phyloP scores from a whole-genome alignment of 208 protist species.

The Trypanosomatidae sp. region DNA sequence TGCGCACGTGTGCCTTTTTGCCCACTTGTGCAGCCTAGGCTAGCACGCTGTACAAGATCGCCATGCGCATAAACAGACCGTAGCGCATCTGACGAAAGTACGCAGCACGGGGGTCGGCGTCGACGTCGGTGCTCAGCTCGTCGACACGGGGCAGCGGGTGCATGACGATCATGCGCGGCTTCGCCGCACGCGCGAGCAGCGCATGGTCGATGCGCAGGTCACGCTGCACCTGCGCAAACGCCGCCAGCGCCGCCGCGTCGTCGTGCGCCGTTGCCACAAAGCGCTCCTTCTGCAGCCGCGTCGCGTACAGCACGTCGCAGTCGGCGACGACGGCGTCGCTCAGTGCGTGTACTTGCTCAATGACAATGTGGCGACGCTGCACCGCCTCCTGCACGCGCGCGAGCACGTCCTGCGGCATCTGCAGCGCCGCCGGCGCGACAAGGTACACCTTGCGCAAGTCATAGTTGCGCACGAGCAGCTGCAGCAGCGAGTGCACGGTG shows the following conservation, averaged over 20 bases:
- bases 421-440: constrained; percentile 76
- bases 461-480: constrained; percentile 86
- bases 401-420: constrained; percentile 85
- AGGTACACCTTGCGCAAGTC: constrained; percentile 75
- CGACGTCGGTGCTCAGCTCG: constrained; percentile 91
- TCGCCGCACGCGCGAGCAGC: constrained; percentile 45
- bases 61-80: constrained; percentile 97
- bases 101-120: constrained; percentile 90
- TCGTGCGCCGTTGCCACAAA: constrained; percentile 44
- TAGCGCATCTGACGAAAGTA: constrained; percentile 98
- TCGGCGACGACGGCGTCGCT: constrained; percentile 44
- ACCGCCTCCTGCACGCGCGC: constrained; percentile 29
- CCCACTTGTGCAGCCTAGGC: constrained; percentile 3
- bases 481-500: constrained; percentile 93
- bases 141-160: constrained; percentile 96
- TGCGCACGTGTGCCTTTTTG: constrained; percentile 2
- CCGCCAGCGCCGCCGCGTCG: constrained; percentile 36
- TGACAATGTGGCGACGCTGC: constrained; percentile 17
- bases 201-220: constrained; percentile 58
- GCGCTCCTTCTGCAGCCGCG: constrained; percentile 96
- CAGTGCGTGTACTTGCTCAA: constrained; percentile 14
- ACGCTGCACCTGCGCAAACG: constrained; percentile 82
- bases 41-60: constrained; percentile 89
- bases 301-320: constrained; percentile 96
- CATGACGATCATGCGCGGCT: constrained; percentile 93